phyloP scores from a whole-genome alignment of 2,329 filamentous ascomycete genomes.

The Tolypocladium tropicale region DNA sequence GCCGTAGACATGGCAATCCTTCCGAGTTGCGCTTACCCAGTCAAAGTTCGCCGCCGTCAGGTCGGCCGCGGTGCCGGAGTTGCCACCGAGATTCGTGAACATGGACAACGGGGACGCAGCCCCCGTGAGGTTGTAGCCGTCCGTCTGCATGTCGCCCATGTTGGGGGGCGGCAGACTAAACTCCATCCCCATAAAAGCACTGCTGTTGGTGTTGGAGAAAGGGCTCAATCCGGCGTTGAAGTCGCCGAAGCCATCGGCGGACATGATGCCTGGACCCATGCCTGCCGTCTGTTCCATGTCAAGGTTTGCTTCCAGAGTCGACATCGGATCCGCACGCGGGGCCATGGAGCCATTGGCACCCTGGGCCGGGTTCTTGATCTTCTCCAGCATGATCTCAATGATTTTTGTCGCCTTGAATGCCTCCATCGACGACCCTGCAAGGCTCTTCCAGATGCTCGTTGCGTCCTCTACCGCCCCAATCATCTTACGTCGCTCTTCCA shows the following conservation, averaged over 20 bases:
- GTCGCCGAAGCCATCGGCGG: conserved; percentile 14
- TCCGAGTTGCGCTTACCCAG: conserved; percentile 36
- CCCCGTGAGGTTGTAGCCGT: conserved; percentile 16
- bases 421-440: conserved; percentile 73
- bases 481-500: conserved; percentile 62
- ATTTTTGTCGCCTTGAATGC: conserved; percentile 78
- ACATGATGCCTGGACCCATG: conserved; percentile 14
- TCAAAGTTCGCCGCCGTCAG: conserved; percentile 42
- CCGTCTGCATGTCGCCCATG: conserved; percentile 19
- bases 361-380: conserved; percentile 40
- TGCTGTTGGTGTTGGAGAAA: conserved; percentile 26
- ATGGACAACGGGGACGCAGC: conserved; percentile 39
- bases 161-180: conserved; percentile 23
- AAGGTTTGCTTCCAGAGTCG: conserved; percentile 26
- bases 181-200: conserved; percentile 33
- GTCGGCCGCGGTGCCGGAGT: conserved; percentile 23
- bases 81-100: conserved; percentile 33
- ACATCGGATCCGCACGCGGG: conserved; percentile 11
- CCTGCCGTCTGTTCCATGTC: conserved; percentile 23
- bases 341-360: conserved; percentile 4
- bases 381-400: conserved; percentile 75
- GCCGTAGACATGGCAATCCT: too few relatives aligned
- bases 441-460: conserved; percentile 67
- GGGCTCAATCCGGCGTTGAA: conserved; percentile 16
- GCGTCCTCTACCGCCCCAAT: conserved; percentile 62